Base-by-base conservation (phyloP, 1,284 basidiomycete species). In the Ustilago tritici region DNA sequence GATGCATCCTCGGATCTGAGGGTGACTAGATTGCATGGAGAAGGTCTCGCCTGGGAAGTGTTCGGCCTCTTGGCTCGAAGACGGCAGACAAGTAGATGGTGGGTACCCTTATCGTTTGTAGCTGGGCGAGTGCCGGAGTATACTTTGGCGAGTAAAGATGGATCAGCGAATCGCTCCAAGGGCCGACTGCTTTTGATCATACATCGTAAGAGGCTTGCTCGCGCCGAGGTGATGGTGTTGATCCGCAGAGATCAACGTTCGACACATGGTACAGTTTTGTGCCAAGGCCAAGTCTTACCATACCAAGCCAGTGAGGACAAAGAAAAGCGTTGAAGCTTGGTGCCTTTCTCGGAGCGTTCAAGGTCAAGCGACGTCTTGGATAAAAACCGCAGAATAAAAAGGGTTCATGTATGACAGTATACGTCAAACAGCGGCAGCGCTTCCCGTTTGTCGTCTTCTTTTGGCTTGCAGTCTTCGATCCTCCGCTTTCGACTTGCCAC, bases 351-450 rank as follows among this genome's bases (percentile, higher is more conserved):
- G n/a, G n/a, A 32, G 23, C 32, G 43, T 46, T 7, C n/a, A 19
- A 11, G 5, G 17, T 19, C 19, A 15, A 19, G 43, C 43, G 43
- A 46, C 11, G 17, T 7, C 43, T 19, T 17, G 32, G 49, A 34
- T 19, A 35, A 34, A 32, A 35, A 35, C 14, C 49, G 31, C 23
- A 28, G 23, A 28, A 17, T 5, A 50, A 8, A 36, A 38, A 54
- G 52, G 52, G 52, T 54, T 54, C 52, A 54, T 54, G 52, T 34
- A 54, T 36, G 35, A 36, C 7, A 17, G 32, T 34, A 11, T 47
- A n/a, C 32, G 34, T 35, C 32, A 54, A 52, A 11, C 15, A 35
- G 52, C 52, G n/a, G 34, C 52, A 54, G 52, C 52, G 52, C 34
- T 54, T 54, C 49, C 23, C 49, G 49, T 54, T 54, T 36, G 12